These are phyloP conservation scores for Tranzscheliella williamsii DNA, from an alignment of 1,284 basidiomycete species.

Conservation along the genomic window DNA sequence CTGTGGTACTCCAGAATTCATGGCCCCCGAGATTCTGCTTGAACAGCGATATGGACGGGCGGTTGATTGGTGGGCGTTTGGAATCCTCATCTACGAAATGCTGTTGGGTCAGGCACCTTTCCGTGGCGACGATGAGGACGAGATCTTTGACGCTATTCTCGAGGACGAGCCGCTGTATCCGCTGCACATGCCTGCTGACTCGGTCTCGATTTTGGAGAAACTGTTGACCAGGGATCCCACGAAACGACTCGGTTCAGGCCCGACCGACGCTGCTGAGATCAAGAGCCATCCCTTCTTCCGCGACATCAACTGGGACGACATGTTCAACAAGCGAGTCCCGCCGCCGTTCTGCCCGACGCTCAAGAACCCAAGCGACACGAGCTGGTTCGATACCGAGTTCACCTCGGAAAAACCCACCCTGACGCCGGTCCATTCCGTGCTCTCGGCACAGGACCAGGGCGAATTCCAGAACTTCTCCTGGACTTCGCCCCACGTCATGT, in stretches of 20 bases:
- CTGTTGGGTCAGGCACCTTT: constrained; percentile 97
- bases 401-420: constrained; percentile 94
- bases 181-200: constrained; percentile 99
- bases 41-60: constrained; percentile 98
- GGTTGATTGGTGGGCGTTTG: constrained; percentile 99
- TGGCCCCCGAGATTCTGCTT: constrained; percentile 99
- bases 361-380: constrained; percentile 66
- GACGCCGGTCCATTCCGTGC: constrained; percentile 93
- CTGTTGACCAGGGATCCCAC: constrained; percentile 88
- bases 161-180: constrained; percentile 98
- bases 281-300: constrained; percentile 98
- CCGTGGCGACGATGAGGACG: constrained; percentile 98
- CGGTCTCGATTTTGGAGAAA: constrained; percentile 92
- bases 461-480: constrained; percentile 57
- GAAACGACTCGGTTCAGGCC: constrained; percentile 89
- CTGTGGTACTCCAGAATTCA: constrained; percentile 99
- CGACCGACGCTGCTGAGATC: constrained; percentile 93
- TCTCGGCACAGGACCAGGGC: constrained; percentile 87
- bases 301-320: constrained; percentile 94
- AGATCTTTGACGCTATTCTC: constrained; percentile 98
- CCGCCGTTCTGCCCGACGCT: constrained; percentile 97
- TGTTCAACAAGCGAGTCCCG: constrained; percentile 91
- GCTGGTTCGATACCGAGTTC: constrained; percentile 94
- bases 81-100: constrained; percentile 99
- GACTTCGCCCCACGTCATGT: constrained; percentile 20